Base-by-base conservation (phyloP, 768 basidiomycete genomes). In the Amanita fuliginea region DNA sequence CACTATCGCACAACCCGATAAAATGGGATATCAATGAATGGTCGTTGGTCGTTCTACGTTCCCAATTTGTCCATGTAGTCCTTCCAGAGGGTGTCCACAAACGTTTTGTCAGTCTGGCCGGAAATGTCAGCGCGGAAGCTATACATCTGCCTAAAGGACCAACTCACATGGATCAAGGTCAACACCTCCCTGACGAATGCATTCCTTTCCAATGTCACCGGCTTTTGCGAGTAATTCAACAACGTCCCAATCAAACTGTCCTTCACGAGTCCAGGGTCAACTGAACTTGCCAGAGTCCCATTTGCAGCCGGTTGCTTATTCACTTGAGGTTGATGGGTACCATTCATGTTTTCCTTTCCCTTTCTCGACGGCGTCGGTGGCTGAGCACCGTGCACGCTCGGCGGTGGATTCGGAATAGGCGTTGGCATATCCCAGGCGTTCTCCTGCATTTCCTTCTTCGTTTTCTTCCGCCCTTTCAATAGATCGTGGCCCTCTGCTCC, bases 101-200 rank as follows among this genome's bases (percentile, higher is more conserved):
- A 86, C 13, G 68, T 63, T 55, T 76, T 71, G 66, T 86, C 78
- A 47, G 74, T 83, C 83, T 86, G 56, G 22, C 34, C 13, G 22
- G 40, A 42, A 53, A 22, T 42, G 28, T 13, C 30, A 16, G 47
- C 51, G 49, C n/a, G n/a, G n/a, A 45, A 13, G 28, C 42, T 7
- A 9, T 11, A 9, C 36, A 47, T 21, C 14, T 11, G 6, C 13
- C 36, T n/a, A 11, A 24, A 16, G 13, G 24, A 32, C 36, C 22
- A 33, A 54, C 78, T 54, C 47, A 83, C 81, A 60, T 81, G 77
- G 54, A 83, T 74, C 54, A 83, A 68, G 30, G 70, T 74, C 60
- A 82, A 61, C 52, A 82, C 65, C 60, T 81, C 77, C 55, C 70
- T 65, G 46, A 80, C 70, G 62, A 82, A 83, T 46, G 74, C 77